These are phyloP conservation scores for Inga laurina DNA, from an alignment of 306 rosid genomes.

Conservation along the genomic window DNA sequence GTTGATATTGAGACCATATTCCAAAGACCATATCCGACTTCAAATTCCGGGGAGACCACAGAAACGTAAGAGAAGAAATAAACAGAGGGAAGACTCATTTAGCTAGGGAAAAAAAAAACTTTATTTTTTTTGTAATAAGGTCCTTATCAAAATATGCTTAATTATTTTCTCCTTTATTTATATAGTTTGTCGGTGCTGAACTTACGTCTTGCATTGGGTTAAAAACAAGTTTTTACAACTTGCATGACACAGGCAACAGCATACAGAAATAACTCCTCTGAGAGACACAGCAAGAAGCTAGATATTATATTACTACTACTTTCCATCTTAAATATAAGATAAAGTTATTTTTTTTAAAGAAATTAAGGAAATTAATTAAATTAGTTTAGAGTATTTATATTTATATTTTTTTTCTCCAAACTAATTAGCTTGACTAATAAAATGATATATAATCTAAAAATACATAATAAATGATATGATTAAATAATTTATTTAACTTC, in stretches of 20 bases:
- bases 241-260: background rate
- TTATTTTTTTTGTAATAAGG: background rate
- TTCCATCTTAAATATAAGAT: too few relatives aligned
- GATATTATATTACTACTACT: background rate
- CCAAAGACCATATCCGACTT: slow-evolving; percentile 10
- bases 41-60: slow-evolving; percentile 7
- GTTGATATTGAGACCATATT: slow-evolving; percentile 25
- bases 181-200: background rate
- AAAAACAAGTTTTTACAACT: background rate
- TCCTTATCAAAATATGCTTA: background rate
- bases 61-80: slow-evolving; percentile 29
- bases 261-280: too few relatives aligned
- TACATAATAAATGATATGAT: too few relatives aligned
- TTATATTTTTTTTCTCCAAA: too few relatives aligned
- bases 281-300: background rate
- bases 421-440: too few relatives aligned
- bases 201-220: background rate
- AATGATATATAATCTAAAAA: too few relatives aligned
- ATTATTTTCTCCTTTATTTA: background rate
- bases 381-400: too few relatives aligned
- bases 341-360: too few relatives aligned
- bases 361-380: too few relatives aligned
- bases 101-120: background rate
- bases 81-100: background rate
- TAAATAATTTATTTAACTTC: too few relatives aligned